Base-by-base conservation (phyloP, 2,329 filamentous ascomycete species). In the Periconia sp. region DNA sequence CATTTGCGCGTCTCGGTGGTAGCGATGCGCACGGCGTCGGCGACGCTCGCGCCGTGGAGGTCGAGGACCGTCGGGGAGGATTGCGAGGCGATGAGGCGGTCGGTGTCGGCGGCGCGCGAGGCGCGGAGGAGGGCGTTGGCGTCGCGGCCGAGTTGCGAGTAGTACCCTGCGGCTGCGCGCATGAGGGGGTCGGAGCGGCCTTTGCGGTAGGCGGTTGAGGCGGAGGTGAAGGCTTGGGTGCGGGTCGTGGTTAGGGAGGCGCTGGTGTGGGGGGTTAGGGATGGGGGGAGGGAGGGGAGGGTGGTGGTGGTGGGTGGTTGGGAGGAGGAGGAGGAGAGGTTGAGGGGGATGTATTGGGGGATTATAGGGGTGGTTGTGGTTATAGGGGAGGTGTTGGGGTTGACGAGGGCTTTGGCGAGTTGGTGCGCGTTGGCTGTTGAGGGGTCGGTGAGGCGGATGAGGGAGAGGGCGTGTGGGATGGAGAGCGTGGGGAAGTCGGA, bases 31-130 rank as follows among this genome's bases (percentile, higher is more conserved):
- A 92, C 85, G 1, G 89, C 93, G 70, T 96, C 90, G 46, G 85
- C 79, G 1, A 97, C 92, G 43, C 82, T 86, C 6, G 96, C 85
- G 6, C 91, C 91, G 70, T 97, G 93, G 23, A 97, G 77, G 71
- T 97, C 93, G 8, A 95, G 78, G 18, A 81, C 77, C 1, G 74
- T 78, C 0, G 80, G 81, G 47, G 89, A 91, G 47, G 90, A 92
- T 66, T 92, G 88, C 10, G 76, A 69, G 11, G 86, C 80, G 1
- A 93, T 92, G 3, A 88, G 79, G 0, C 82, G 74, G 63, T 94
- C 88, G 1, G 91, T 90, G 1, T 86, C 86, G 0, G 79, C 79
- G n/a, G 85, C 85, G 17, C 79, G 79, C n/a, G 85, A 82, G 17
- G 77, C 76, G 56, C 83, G 82, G 2, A 86, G 82, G 42, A 78